Evolutionary conservation across 345 rosid genomes (phyloP).

Genomic region (Ceriops decandra): DNA sequence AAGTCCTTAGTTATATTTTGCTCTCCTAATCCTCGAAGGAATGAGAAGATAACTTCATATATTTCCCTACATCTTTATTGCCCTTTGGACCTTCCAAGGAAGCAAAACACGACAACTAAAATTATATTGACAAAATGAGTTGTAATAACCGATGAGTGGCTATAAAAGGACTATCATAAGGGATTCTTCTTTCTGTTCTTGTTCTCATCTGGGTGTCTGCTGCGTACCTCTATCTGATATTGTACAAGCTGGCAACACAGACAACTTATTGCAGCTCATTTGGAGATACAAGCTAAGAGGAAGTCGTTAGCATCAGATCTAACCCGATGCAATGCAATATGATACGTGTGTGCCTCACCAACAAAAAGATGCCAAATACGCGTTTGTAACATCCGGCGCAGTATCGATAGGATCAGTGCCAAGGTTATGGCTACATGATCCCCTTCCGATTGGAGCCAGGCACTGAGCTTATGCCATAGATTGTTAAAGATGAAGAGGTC

Average conservation of each 20-base stretch:
- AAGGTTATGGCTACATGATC: too few relatives aligned
- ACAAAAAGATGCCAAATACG: neutral
- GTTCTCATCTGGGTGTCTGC: conserved; percentile 24
- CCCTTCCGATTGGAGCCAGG: too few relatives aligned
- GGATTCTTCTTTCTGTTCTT: conserved; percentile 12
- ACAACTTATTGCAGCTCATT: conserved; percentile 22
- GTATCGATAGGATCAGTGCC: too few relatives aligned
- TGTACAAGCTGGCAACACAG: conserved; percentile 8
- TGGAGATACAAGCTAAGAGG: conserved; percentile 11
- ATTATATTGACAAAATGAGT: conserved; percentile 24
- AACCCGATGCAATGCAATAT: conserved; percentile 3
- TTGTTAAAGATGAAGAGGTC: too few relatives aligned
- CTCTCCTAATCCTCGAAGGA: neutral
- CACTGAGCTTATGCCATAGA: too few relatives aligned
- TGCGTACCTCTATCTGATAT: conserved; percentile 23
- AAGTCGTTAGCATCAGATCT: neutral
- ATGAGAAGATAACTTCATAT: conserved; percentile 9
- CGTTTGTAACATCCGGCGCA: too few relatives aligned
- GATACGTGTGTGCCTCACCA: conserved; percentile 30
- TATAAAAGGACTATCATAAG: conserved; percentile 6
- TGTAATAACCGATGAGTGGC: conserved; percentile 34
- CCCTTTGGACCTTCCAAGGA: conserved; percentile 12
- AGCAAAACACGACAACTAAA: conserved; percentile 30
- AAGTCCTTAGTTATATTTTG: neutral
- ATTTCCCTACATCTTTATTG: conserved; percentile 8